A percentile compares a stretch with the other conserved stretches of the same genome.
Evolutionary conservation across 1,284 basidiomycete genomes (phyloP).

Genomic region (Papiliotrema flavescens): DNA sequence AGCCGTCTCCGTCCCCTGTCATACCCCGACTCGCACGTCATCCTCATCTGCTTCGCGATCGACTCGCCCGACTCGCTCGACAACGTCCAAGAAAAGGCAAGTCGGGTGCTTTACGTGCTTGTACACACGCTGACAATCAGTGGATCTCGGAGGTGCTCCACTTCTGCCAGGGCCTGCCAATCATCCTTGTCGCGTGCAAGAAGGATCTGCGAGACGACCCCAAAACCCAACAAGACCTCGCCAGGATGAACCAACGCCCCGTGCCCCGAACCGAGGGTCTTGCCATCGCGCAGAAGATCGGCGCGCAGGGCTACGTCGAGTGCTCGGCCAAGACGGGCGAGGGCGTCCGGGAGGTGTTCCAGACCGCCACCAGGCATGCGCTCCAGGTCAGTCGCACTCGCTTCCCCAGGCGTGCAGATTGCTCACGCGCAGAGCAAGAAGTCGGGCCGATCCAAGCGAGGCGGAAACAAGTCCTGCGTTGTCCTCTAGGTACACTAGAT

Average conservation of each 20-base stretch:
- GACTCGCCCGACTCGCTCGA: constrained; percentile 89
- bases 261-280: constrained; percentile 68
- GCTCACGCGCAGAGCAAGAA: constrained; percentile 31
- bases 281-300: constrained; percentile 83
- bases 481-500: constrained; percentile 53
- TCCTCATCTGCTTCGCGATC: constrained; percentile 89
- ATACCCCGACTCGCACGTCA: constrained; percentile 89
- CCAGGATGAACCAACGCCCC: constrained; percentile 75
- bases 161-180: constrained; percentile 80
- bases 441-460: constrained; percentile 23
- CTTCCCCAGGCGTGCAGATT: background rate
- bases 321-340: constrained; percentile 85
- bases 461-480: constrained; percentile 47
- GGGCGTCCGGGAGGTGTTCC: constrained; percentile 89
- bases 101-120: constrained; percentile 27
- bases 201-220: constrained; percentile 78
- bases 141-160: constrained; percentile 94
- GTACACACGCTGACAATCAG: constrained; percentile 48
- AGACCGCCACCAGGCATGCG: constrained; percentile 78
- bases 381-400: constrained; percentile 53
- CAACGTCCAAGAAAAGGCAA: constrained; percentile 92
- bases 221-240: constrained; percentile 73
- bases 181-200: constrained; percentile 91
- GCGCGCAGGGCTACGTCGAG: constrained; percentile 82
- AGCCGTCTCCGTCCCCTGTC: constrained; percentile 86